Percentiles rank a stretch among this genome's conserved stretches.
Conservation (phyloP, 371 early-diverging fungal species). For the Lichtheimia ornata region DNA sequence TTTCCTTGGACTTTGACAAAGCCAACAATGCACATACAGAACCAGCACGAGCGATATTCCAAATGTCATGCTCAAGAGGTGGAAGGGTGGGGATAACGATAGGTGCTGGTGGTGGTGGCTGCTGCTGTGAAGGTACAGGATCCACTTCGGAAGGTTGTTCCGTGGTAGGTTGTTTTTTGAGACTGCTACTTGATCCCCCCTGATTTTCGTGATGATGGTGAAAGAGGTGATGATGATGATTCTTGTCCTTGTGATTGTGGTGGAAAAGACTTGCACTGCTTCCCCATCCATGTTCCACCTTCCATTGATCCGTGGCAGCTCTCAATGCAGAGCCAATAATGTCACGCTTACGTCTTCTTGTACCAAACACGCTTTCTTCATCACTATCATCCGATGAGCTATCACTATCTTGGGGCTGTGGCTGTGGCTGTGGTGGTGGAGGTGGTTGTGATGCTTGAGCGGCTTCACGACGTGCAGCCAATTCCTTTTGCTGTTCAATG, state of each 20-base stretch:
- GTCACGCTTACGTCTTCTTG: conserved; percentile 28
- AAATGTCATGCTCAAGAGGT: conserved; percentile 35
- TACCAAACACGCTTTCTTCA: conserved; percentile 16
- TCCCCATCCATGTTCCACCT: conserved; percentile 35
- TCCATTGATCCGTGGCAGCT: conserved; percentile 40
- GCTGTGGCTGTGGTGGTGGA: conserved; percentile 2
- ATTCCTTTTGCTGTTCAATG: conserved; percentile 1
- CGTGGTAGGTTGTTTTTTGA: background rate
- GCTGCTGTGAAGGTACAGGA: background rate
- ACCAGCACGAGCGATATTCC: conserved; percentile 37
- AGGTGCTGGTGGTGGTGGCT: background rate
- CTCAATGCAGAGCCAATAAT: conserved; percentile 26
- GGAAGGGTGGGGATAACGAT: conserved; percentile 11
- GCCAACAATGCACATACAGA: conserved; percentile 44
- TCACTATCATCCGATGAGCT: conserved; percentile 20
- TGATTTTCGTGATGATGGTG: background rate
- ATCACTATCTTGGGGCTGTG: conserved; percentile 5
- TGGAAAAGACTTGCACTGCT: conserved; percentile 9
- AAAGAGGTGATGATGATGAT: background rate
- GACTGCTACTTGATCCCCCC: background rate
- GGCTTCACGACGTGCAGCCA: background rate
- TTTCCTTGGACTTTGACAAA: background rate
- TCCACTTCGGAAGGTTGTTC: conserved; percentile 4
- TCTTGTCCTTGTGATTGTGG: background rate
- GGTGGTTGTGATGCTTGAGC: background rate